Evolutionary conservation across 176 grass and related monocot genomes (phyloP).

Genomic region (bread wheat (Triticum aestivum)): IWGSC_CS_RefSeq_v2.1 NC_057800.1:603863717-603864216

Average conservation of each 20-base stretch:
- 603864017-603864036: constrained; percentile 49
- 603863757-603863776: constrained; percentile 9
- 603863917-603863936: constrained; percentile 51
- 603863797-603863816: constrained; percentile 12
- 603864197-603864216: background rate
- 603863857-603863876: background rate
- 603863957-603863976: constrained; percentile 54
- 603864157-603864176: constrained; percentile 66
- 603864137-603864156: constrained; percentile 86
- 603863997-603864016: constrained; percentile 40
- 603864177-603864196: constrained; percentile 33
- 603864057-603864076: constrained; percentile 51
- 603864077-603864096: constrained; percentile 30
- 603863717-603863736: background rate
- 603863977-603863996: constrained; percentile 58
- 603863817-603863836: background rate
- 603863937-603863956: constrained; percentile 49
- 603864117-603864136: constrained; percentile 80
- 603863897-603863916: background rate
- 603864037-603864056: constrained; percentile 28
- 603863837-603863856: background rate
- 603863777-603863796: constrained; percentile 11
- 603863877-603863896: background rate
- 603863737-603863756: constrained; percentile 36
- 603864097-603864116: constrained; percentile 69